Percentiles rank a stretch among this genome's conserved stretches.
phyloP scores from a whole-genome alignment of 23 red algal species.

The Cyanidioschyzon merolae region DNA sequence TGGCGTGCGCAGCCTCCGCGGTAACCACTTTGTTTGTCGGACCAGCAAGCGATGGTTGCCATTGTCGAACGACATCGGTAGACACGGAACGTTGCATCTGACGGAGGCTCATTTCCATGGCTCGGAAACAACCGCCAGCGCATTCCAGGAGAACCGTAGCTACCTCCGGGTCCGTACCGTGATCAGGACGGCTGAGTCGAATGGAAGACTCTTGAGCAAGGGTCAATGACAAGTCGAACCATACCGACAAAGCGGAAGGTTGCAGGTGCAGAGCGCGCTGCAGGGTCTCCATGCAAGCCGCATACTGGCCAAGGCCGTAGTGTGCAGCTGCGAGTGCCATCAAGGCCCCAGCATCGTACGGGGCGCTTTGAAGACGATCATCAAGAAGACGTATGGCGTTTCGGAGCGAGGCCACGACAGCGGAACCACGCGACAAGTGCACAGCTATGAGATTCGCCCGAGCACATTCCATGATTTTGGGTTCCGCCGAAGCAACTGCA shows the following conservation, averaged over 20 bases:
- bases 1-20: conserved; percentile 7
- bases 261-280: background rate
- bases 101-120: background rate
- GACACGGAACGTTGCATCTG: background rate
- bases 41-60: background rate
- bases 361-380: background rate
- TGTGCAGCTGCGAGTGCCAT: background rate
- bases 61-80: background rate
- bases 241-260: background rate
- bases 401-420: background rate
- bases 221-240: background rate
- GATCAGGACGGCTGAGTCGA: background rate
- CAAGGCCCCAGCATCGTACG: background rate
- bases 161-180: background rate
- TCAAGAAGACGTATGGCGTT: background rate
- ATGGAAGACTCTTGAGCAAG: background rate
- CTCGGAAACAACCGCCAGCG: background rate
- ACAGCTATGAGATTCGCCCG: conserved; percentile 7
- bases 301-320: background rate
- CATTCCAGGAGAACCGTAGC: background rate
- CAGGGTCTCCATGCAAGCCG: background rate
- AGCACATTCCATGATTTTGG: background rate
- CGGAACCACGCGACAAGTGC: background rate
- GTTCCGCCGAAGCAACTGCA: background rate
- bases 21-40: background rate